phyloP scores from a whole-genome alignment of 495 filamentous ascomycete genomes.

The Staphylotrichum longicolle region DNA sequence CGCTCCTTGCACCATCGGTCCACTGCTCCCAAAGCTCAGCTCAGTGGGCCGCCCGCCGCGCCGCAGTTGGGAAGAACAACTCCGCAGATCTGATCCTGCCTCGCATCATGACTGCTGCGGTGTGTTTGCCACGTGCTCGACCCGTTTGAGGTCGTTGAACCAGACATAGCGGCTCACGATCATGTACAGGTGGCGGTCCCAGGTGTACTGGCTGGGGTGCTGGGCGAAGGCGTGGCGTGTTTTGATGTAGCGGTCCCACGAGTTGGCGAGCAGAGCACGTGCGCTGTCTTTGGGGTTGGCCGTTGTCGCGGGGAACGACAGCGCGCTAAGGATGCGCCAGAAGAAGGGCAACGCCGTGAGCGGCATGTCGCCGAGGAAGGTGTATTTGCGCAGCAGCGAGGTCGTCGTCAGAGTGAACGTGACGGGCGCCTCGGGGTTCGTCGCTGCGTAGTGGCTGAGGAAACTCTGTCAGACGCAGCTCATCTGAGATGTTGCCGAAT shows the following conservation, averaged over 20 bases:
- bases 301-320: slow-evolving; percentile 31
- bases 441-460: slow-evolving; percentile 33
- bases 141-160: slow-evolving; percentile 43
- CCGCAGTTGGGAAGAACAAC: not conserved
- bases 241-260: slow-evolving; percentile 37
- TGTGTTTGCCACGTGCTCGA: slow-evolving; percentile 15
- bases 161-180: slow-evolving; percentile 44
- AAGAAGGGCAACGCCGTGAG: slow-evolving; percentile 40
- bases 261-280: slow-evolving; percentile 37
- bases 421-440: slow-evolving; percentile 34
- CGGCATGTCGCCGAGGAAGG: slow-evolving; percentile 40
- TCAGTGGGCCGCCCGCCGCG: not conserved
- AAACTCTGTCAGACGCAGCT: slow-evolving; percentile 6
- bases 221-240: slow-evolving; percentile 38
- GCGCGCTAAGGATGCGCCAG: slow-evolving; percentile 38
- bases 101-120: not conserved
- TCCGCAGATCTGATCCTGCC: too few species aligned
- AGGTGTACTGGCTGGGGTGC: slow-evolving; percentile 43
- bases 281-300: slow-evolving; percentile 26
- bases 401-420: slow-evolving; percentile 41
- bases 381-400: slow-evolving; percentile 41
- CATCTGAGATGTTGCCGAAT: not conserved
- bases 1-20: not conserved
- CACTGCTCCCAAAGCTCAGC: not conserved
- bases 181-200: slow-evolving; percentile 46